Evolutionary conservation across 2,329 filamentous ascomycete genomes (phyloP).

Genomic region (Diplodia intermedia): DNA sequence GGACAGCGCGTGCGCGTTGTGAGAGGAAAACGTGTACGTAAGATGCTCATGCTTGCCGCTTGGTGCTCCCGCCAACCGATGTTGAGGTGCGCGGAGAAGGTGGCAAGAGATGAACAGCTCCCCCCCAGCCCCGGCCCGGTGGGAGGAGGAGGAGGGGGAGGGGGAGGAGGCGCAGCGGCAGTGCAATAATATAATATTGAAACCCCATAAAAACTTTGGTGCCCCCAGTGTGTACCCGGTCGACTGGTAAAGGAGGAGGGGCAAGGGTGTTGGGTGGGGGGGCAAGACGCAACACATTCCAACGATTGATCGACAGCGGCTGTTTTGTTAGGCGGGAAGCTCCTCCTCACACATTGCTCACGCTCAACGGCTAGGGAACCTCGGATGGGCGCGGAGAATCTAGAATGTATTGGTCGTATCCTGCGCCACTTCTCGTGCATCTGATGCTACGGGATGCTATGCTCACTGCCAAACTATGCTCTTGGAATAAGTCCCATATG

Average conservation of each 20-base stretch:
- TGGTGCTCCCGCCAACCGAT: neutral
- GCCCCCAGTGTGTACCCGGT: neutral
- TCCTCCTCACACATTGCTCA: conserved; percentile 4
- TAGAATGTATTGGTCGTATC: conserved; percentile 24
- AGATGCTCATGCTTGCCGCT: neutral
- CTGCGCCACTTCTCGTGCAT: conserved; percentile 15
- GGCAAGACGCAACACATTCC: neutral
- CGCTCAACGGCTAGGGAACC: neutral
- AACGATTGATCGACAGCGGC: neutral
- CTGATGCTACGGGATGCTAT: conserved; percentile 20
- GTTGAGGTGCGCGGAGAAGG: neutral
- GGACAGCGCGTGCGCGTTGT: neutral
- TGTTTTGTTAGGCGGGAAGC: neutral
- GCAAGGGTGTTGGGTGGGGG: neutral
- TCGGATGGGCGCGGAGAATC: conserved; percentile 8
- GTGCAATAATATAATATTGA: neutral
- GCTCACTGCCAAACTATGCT: conserved; percentile 15
- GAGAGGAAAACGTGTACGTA: neutral
- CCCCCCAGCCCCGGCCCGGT: neutral
- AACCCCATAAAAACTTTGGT: neutral
- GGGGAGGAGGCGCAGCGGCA: neutral
- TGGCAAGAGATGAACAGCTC: neutral
- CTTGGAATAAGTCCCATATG: conserved; percentile 19
- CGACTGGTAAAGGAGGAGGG: neutral
- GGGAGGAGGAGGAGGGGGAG: no score